Conservation (phyloP, 306 rosid genomes). For the Dryas alaskensis region DNA sequence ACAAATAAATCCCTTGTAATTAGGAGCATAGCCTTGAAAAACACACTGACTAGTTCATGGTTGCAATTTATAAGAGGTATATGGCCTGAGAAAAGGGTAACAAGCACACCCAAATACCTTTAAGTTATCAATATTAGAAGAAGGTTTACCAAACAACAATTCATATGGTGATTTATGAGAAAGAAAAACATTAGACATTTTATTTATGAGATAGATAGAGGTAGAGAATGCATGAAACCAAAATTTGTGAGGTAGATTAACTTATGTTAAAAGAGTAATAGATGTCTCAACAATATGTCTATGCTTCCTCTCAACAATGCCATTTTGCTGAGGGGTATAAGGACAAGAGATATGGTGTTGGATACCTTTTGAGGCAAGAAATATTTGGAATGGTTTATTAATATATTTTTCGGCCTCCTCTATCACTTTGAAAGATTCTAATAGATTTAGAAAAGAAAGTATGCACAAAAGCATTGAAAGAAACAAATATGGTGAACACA, state of each 20-base stretch:
- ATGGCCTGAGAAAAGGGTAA: background rate
- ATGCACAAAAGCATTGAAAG: background rate
- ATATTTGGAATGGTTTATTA: background rate
- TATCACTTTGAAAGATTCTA: background rate
- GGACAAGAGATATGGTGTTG: background rate
- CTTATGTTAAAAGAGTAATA: background rate
- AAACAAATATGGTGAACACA: background rate
- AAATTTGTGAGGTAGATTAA: fast-evolving
- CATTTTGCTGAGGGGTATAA: background rate
- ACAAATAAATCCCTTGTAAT: no score
- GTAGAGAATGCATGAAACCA: background rate
- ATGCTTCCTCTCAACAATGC: background rate
- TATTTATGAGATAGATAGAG: background rate
- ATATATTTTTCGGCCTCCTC: no score
- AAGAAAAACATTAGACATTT: background rate
- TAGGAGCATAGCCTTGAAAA: no score
- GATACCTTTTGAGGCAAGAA: background rate
- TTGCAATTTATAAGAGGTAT: no score
- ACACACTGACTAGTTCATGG: no score
- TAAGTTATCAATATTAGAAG: background rate
- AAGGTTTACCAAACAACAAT: background rate
- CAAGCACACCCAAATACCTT: background rate
- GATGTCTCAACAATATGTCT: background rate
- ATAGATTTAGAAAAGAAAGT: background rate
- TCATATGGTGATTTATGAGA: background rate